phyloP scores from a whole-genome alignment of 2,329 filamentous ascomycete species.

The Fusarium newnesense region DNA sequence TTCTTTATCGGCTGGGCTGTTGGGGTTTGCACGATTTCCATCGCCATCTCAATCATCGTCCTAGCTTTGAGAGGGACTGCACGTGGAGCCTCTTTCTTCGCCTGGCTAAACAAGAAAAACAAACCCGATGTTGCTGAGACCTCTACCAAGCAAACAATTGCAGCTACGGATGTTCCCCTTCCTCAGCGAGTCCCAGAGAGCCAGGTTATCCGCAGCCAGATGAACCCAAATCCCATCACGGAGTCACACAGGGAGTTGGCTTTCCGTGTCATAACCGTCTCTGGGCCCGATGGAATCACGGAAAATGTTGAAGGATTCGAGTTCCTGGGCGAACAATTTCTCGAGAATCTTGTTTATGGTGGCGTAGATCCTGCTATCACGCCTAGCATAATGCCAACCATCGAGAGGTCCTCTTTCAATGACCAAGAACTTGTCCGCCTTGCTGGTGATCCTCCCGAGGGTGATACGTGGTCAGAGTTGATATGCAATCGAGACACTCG shows the following conservation, averaged over 20 bases:
- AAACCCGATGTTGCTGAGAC: accelerated
- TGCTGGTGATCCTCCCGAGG: not conserved
- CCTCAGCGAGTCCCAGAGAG: not conserved
- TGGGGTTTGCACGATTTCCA: not conserved
- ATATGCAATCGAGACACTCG: not conserved
- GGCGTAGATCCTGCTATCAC: not conserved
- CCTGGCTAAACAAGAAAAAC: not conserved
- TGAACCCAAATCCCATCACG: not conserved
- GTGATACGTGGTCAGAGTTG: not conserved
- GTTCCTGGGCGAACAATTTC: not conserved
- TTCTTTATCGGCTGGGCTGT: not conserved
- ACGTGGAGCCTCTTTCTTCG: not conserved
- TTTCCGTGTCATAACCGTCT: not conserved
- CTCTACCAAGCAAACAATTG: accelerated
- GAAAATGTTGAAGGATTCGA: not conserved
- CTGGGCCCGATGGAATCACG: not conserved
- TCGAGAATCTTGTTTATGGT: not conserved
- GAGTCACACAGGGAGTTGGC: not conserved
- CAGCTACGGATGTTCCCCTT: not conserved
- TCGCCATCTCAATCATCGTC: not conserved
- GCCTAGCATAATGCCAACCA: not conserved
- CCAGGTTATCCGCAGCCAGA: not conserved
- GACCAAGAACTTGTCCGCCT: not conserved
- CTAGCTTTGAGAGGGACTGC: too few species aligned
- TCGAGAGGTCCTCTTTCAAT: not conserved